Evolutionary conservation across 2,329 filamentous ascomycete species (phyloP), one percentile per base, ranked within the genome.

Genomic region (Alternaria ventricosa): DNA sequence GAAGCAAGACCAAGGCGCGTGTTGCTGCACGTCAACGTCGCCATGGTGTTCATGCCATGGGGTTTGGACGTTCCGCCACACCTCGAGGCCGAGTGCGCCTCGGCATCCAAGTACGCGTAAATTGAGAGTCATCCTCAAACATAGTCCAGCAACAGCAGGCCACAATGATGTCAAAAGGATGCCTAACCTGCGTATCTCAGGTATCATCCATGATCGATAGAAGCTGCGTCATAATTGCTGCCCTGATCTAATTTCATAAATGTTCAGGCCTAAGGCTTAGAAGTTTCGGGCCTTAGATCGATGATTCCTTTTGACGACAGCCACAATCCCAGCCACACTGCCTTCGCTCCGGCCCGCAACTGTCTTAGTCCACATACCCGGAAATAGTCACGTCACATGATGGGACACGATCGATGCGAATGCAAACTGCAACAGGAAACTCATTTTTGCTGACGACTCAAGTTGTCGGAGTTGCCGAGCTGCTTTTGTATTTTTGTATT

Each of bases 281-380:
- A 23, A 15, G 20, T 13, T 7, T 23, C 7, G 11, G 20, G 33
- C 36, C 18, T 51, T 15, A 23, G 28, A 23, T 22, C 25, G 51
- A 25, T 30, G 36, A 30, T 20, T 23, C 11, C n/a, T 27, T 22
- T 60, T 43, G 28, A 44, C 22, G 28, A 25, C 57, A 18, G 20
- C 25, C 36, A 46, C 15, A 28, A 36, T 36, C 28, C 20, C 20
- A 23, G 49, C 49, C 27, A 63, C 44, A 33, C 12, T 56, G 50
- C 57, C 57, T 55, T 66, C 64, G 57, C 51, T 46, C 61, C 61
- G 57, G 43, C 61, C 64, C 55, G 61, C 57, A 15, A 45, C 18
- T 30, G 55, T 50, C 28, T 55, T 57, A 57, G 63, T 41, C 27
- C 18, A 44, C 50, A 45, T 36, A 12, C 54, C 41, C 64, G 46